Conservation (phyloP, 345 rosid species). For the Cardamine resedifolia region DNA sequence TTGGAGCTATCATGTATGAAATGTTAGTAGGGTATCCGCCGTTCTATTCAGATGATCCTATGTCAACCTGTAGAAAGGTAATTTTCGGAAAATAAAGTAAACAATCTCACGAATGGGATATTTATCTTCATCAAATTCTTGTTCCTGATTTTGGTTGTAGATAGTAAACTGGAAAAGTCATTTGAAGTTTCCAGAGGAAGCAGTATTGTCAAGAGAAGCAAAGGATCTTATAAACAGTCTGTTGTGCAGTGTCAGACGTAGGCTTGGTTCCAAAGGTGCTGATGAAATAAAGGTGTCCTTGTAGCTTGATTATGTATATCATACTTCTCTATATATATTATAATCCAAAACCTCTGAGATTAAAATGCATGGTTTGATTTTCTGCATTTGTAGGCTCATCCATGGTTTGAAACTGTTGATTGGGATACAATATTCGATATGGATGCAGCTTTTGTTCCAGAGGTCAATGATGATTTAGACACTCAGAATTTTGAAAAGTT, state of each 20-base stretch:
- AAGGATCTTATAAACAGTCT: constrained; percentile 76
- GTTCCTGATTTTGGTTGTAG: constrained; percentile 40
- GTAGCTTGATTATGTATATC: not conserved
- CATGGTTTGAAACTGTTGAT: constrained; percentile 70
- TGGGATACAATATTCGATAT: constrained; percentile 83
- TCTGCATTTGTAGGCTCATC: constrained; percentile 65
- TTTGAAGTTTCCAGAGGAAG: constrained; percentile 97
- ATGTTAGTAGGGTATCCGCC: constrained; percentile 98
- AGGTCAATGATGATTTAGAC: constrained; percentile 89
- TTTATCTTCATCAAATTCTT: not conserved
- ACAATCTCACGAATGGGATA: not conserved
- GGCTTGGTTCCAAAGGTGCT: constrained; percentile 87
- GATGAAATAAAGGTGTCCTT: constrained; percentile 92
- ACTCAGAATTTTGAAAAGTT: constrained; percentile 96
- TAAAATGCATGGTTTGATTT: constrained; percentile 2
- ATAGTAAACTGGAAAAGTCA: constrained; percentile 96
- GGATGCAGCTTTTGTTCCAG: constrained; percentile 97
- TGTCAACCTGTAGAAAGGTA: constrained; percentile 97
- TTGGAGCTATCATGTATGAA: constrained; percentile 96
- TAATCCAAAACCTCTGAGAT: not conserved
- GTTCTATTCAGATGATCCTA: constrained; percentile 96
- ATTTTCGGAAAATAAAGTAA: not conserved
- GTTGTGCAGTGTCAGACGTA: constrained; percentile 81
- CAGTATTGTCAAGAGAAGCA: constrained; percentile 73
- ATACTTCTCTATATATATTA: not conserved